phyloP scores from a whole-genome alignment of 108 stramenopile species.

The Skeletonema potamos region DNA sequence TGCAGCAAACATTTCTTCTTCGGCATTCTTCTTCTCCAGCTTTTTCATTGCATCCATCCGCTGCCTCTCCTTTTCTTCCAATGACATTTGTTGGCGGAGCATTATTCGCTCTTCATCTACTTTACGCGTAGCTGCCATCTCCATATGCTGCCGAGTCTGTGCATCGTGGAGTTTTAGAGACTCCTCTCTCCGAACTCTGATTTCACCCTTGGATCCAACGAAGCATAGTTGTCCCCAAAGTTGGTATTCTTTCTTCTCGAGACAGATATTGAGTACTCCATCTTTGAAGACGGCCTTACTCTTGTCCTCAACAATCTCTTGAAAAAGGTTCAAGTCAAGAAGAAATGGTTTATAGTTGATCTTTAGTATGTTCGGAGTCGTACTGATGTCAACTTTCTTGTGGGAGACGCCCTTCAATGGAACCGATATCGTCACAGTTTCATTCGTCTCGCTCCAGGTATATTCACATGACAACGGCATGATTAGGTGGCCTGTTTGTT shows the following conservation, averaged over 20 bases:
- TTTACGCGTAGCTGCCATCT: conserved; percentile 20
- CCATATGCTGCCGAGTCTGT: conserved; percentile 10
- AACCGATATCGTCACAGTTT: conserved; percentile 15
- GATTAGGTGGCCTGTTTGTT: too few relatives aligned
- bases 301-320: conserved; percentile 37
- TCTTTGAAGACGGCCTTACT: conserved; percentile 49
- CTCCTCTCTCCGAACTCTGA: conserved; percentile 12
- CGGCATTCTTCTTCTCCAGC: background rate
- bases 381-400: conserved; percentile 38
- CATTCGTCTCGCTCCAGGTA: conserved; percentile 31
- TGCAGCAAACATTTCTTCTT: conserved; percentile 44
- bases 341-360: conserved; percentile 38
- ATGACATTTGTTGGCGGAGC: conserved; percentile 47
- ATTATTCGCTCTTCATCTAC: conserved; percentile 48
- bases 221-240: conserved; percentile 45
- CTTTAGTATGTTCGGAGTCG: conserved; percentile 22
- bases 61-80: conserved; percentile 46
- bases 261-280: conserved; percentile 40
- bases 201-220: conserved; percentile 26
- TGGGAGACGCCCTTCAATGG: conserved; percentile 42
- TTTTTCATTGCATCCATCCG: background rate
- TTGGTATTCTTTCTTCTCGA: conserved; percentile 26
- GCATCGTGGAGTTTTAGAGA: conserved; percentile 27
- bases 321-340: conserved; percentile 30
- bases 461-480: conserved; percentile 39